phyloP scores from a whole-genome alignment of 371 early-diverging fungal genomes.

The Mortierella sp. region DNA sequence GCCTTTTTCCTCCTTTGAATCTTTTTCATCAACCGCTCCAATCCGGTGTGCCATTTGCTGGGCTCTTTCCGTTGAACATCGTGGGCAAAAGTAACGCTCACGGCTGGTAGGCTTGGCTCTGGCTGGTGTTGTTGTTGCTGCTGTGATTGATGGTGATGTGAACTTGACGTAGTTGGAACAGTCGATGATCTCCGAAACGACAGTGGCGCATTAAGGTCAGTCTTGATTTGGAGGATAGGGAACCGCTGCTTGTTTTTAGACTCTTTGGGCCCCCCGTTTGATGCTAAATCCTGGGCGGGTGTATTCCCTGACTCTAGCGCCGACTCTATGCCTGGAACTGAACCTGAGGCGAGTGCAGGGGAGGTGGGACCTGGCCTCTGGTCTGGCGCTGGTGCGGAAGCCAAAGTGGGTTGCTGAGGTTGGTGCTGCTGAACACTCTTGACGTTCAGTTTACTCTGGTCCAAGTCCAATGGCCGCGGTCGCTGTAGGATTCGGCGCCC shows the following conservation, averaged over 20 bases:
- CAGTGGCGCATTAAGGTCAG: conserved; percentile 23
- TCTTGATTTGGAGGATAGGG: conserved; percentile 41
- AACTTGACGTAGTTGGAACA: neutral
- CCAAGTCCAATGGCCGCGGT: conserved; percentile 42
- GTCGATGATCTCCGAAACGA: conserved; percentile 13
- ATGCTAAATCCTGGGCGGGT: neutral
- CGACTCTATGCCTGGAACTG: neutral
- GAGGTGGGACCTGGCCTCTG: conserved; percentile 4
- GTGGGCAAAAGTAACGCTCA: neutral
- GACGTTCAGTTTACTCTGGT: conserved; percentile 15
- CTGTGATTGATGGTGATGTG: neutral
- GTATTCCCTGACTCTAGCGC: neutral
- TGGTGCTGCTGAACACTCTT: conserved; percentile 9
- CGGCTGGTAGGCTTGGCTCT: neutral
- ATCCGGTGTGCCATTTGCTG: conserved; percentile 40
- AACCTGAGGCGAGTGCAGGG: neutral
- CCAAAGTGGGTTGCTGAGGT: neutral
- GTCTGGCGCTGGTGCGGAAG: conserved; percentile 14
- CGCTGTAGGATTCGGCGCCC: conserved; percentile 40
- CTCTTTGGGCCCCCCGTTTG: conserved; percentile 6
- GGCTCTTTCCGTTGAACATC: conserved; percentile 20
- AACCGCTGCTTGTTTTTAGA: conserved; percentile 24
- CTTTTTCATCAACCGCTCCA: conserved; percentile 46
- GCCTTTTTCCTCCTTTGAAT: conserved; percentile 44
- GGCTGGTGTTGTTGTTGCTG: neutral